Evolutionary conservation across 1,284 basidiomycete genomes (phyloP).

Genomic region (Cystobasidiaceae sp.): DNA sequence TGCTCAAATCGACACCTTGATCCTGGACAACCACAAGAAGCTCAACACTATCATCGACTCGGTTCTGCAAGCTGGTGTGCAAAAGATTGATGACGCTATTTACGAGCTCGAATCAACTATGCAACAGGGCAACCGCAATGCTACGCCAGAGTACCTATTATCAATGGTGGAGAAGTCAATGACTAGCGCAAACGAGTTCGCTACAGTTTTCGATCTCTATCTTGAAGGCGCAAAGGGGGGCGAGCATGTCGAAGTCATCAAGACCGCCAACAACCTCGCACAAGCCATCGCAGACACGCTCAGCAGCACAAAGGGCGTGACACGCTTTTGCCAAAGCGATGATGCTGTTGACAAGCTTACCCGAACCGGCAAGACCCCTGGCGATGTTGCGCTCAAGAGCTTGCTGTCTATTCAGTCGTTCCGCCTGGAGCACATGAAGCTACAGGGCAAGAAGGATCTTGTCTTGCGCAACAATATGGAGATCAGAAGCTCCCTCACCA

Average conservation of each 20-base stretch:
- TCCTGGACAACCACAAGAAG: conserved; percentile 95
- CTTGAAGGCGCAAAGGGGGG: conserved; percentile 82
- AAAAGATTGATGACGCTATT: conserved; percentile 93
- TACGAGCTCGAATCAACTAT: conserved; percentile 96
- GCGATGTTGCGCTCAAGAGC: conserved; percentile 81
- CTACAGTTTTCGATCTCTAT: conserved; percentile 87
- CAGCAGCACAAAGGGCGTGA: conserved; percentile 90
- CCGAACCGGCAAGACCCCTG: conserved; percentile 74
- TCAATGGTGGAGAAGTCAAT: conserved; percentile 97
- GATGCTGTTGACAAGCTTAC: conserved; percentile 87
- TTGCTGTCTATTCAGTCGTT: conserved; percentile 96
- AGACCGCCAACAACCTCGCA: conserved; percentile 91
- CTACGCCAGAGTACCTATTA: conserved; percentile 94
- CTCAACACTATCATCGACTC: conserved; percentile 98
- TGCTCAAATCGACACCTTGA: conserved; percentile 92
- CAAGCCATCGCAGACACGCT: conserved; percentile 89
- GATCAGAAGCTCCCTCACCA: conserved; percentile 69
- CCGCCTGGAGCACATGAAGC: conserved; percentile 58
- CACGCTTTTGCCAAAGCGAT: conserved; percentile 81
- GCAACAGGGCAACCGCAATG: conserved; percentile 86
- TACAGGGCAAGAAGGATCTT: conserved; percentile 72
- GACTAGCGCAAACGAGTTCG: conserved; percentile 92
- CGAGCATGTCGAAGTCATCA: conserved; percentile 97
- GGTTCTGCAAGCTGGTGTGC: conserved; percentile 90
- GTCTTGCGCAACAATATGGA: conserved; percentile 87